Evolutionary conservation across 306 rosid genomes (phyloP), one percentile per base, ranked within the genome.

Genomic region (Leucaena leucocephala): DNA sequence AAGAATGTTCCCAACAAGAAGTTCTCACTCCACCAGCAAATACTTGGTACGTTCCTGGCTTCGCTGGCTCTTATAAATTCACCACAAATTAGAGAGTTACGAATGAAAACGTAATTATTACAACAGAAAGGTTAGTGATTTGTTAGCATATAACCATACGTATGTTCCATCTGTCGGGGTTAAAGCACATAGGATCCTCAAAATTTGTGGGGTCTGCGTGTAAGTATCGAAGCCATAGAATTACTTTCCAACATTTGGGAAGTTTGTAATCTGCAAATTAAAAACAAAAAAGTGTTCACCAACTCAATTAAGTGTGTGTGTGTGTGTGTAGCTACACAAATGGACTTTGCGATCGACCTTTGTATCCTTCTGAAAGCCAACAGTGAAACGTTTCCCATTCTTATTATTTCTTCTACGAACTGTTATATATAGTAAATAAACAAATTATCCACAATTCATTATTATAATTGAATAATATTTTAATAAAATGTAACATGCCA

Each of bases 1-100:
- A 49, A 84, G 87, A 80, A 52, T 85, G 74, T 83, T 89, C 59
- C 89, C 87, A 2, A 84, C 84, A 61, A 89, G 85, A 1, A 82
- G n/a, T 49, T 82, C 88, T 87, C 64, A 42, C 43, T 69, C 91
- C 85, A 6, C 78, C 71, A 1, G 87, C 89, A 52, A 89, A 89
- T 7, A 66, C 85, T 82, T 48, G 78, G 83, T 43, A 76, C 2
- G 89, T 52, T 46, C 85, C 85, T 0, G 82, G 61, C 84, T 61
- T 84, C 7, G 77, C 38, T 11, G 82, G 78, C 54, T 54, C 61
- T 27, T 54, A 46, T 44, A 11, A 17, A 16, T 17, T 50, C 58
- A 50, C 58, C 15, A 14, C 8, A n/a, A 52, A 5, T 16, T 0
- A 5, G 2, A 50, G 6, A 50, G 8, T 50, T 17, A 50, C 58